These are phyloP conservation scores for Claviceps digitariae DNA, from an alignment of 2,329 filamentous ascomycete genomes.

Conservation along the genomic window DNA sequence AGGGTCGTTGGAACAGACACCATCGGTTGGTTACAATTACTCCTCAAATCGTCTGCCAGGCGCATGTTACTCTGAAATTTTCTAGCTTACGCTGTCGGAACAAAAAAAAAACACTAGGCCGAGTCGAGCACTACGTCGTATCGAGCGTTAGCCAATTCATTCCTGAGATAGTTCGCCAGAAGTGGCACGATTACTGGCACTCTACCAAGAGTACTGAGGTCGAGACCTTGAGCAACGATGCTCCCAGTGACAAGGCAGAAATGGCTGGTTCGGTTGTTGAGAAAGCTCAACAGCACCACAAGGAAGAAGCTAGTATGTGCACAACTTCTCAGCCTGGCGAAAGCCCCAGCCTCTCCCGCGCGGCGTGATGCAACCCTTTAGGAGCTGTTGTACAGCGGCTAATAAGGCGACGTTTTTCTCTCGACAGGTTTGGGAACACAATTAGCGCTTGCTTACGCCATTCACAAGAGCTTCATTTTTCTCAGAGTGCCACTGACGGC, in stretches of 20 bases:
- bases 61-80: background rate
- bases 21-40: slow-evolving; percentile 45
- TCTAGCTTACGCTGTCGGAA: background rate
- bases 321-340: background rate
- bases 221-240: slow-evolving; percentile 28
- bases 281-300: slow-evolving; percentile 46
- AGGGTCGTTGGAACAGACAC: slow-evolving; percentile 69
- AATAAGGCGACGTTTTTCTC: slow-evolving; percentile 6
- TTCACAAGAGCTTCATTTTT: slow-evolving; percentile 98
- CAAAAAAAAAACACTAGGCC: slow-evolving; percentile 25
- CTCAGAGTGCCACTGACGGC: slow-evolving; percentile 85
- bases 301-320: slow-evolving; percentile 60
- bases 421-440: slow-evolving; percentile 56
- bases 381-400: slow-evolving; percentile 5
- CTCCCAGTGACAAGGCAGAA: slow-evolving; percentile 32
- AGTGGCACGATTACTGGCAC: slow-evolving; percentile 35
- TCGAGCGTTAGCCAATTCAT: slow-evolving; percentile 44
- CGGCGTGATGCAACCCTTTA: background rate
- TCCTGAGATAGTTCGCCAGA: slow-evolving; percentile 42
- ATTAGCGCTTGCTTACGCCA: slow-evolving; percentile 82
- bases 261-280: slow-evolving; percentile 47
- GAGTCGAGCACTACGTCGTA: slow-evolving; percentile 54
- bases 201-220: slow-evolving; percentile 32
- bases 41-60: background rate
- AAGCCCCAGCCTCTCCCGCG: background rate